Evolutionary conservation across 2,329 filamentous ascomycete species (phyloP).

Genomic region (Fusarium lyarnte): DNA sequence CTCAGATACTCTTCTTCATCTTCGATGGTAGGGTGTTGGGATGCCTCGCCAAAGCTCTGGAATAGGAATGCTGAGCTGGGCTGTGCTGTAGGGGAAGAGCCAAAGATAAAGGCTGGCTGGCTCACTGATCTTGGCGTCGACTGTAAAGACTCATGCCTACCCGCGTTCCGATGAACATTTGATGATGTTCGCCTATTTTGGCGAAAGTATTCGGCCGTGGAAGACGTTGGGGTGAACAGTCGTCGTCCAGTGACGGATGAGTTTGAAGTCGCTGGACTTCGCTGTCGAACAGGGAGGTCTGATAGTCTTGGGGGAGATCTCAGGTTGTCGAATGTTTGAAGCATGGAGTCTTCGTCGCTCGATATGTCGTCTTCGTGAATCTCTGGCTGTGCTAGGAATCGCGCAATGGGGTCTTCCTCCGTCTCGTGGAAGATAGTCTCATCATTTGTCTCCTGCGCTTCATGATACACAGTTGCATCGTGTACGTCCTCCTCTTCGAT

Average conservation of each 20-base stretch:
- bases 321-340: not conserved
- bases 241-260: constrained; percentile 4
- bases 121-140: not conserved
- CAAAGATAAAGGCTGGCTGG: constrained; percentile 31
- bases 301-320: not conserved
- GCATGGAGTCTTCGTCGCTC: not conserved
- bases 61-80: constrained; percentile 23
- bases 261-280: constrained; percentile 22
- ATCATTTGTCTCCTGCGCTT: not conserved
- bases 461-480: not conserved
- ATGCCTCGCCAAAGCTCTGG: not conserved
- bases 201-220: not conserved
- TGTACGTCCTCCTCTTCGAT: not conserved
- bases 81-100: constrained; percentile 10
- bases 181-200: not conserved
- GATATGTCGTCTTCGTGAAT: constrained; percentile 7
- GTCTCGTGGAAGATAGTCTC: not conserved
- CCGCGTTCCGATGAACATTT: not conserved
- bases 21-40: not conserved
- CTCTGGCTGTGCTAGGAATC: not conserved
- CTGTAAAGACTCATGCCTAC: not conserved
- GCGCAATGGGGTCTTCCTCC: not conserved
- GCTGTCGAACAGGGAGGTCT: constrained; percentile 18
- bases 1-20: constrained; percentile 22
- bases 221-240: constrained; percentile 16